Conservation (phyloP, 305 asterid genomes). For the Fraxinus dipetala region DNA sequence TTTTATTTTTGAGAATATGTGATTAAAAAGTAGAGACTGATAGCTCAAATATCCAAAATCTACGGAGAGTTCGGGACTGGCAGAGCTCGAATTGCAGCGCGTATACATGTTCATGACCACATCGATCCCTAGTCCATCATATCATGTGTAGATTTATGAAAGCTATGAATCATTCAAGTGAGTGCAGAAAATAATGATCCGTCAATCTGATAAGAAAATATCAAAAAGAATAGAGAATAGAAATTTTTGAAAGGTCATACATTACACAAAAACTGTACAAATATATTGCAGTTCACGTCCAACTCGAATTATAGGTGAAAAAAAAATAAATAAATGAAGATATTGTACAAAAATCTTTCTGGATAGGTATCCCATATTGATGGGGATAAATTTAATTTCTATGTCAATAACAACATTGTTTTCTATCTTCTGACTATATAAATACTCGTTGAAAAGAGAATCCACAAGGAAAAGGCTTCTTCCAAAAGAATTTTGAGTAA, state of each 20-base stretch:
- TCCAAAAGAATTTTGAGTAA: neutral
- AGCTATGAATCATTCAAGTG: neutral
- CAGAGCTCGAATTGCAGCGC: neutral
- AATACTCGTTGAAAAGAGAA: constrained; percentile 14
- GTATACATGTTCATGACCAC: neutral
- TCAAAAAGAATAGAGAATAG: neutral
- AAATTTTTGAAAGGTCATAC: neutral
- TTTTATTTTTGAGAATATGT: neutral
- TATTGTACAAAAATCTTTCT: neutral
- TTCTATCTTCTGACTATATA: neutral
- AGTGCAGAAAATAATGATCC: neutral
- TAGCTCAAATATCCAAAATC: neutral
- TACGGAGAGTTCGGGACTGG: neutral
- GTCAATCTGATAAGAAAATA: neutral
- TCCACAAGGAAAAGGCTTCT: constrained; percentile 17
- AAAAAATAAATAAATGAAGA: neutral
- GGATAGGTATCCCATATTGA: constrained; percentile 15
- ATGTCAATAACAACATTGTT: neutral
- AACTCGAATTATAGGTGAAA: neutral
- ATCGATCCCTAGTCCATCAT: neutral
- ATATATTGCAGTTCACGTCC: constrained; percentile 5
- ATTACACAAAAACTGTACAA: constrained; percentile 16
- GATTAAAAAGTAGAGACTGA: neutral
- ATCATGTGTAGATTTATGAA: neutral
- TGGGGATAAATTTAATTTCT: neutral